Evolutionary conservation across 495 filamentous ascomycete species (phyloP), one percentile per base, ranked within the genome.

Genomic region (Cladorrhinum samala): DNA sequence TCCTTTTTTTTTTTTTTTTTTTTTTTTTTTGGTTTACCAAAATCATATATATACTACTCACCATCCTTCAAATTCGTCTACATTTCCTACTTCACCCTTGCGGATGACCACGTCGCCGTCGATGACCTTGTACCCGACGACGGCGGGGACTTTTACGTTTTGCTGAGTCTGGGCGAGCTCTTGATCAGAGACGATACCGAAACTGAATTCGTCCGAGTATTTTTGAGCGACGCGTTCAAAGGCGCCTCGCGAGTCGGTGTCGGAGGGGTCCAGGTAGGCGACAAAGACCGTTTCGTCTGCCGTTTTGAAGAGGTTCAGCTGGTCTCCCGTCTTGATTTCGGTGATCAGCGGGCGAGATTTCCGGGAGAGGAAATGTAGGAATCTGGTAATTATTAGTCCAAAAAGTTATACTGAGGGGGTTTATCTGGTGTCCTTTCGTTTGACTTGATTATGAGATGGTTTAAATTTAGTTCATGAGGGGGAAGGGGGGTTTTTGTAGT

Each of bases 211-310:
- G 16, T 66, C 59, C 18, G 63, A 53, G 30, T 71, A 67, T n/a
- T 53, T 38, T 27, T 14, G 19, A 0, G 72, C 73, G 3, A 69
- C 58, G 6, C 54, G 50, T 1, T 52, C 46, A 45, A 71, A 72
- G 21, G 45, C 42, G 11, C 45, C 39, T 14, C 39, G 52, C 1
- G 45, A 58, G 9, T 37, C 41, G 8, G n/a, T n/a, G n/a, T n/a
- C n/a, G n/a, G n/a, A n/a, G n/a, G n/a, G n/a, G 11, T 50, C 55
- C 23, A 71, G 39, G 42, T 72, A 76, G 0, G 65, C 71, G 9
- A 75, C 54, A 39, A 76, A 68, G 6, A 72, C 64, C 0, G 49
- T 60, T 33, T 70, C 66, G 23, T 75, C 72, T 11, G 61, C 46
- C 2, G 50, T 54, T 49, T 69, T 70, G 59, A 74, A 75, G 0